These are phyloP conservation scores for Rhodotorula sp. DNA, from an alignment of 1,284 basidiomycete species.

Conservation along the genomic window DNA sequence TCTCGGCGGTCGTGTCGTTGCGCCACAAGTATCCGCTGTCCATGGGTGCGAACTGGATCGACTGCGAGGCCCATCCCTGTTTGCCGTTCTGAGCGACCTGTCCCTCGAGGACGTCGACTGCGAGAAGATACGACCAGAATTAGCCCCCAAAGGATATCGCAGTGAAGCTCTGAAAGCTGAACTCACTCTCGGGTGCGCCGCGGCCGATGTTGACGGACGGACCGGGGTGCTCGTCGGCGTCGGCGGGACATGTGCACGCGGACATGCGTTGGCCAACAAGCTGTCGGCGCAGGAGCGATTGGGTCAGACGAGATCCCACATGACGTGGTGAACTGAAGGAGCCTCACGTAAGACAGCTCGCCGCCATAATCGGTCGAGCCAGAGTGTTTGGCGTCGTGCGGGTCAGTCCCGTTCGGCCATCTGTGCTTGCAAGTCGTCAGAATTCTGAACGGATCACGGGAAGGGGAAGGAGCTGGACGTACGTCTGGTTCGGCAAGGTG, in stretches of 20 bases:
- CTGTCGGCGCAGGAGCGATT: conserved; percentile 1
- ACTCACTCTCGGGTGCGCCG: conserved; percentile 53
- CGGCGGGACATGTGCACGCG: conserved; percentile 51
- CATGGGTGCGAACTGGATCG: conserved; percentile 57
- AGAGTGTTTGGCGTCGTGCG: conserved; percentile 36
- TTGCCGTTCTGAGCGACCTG: conserved; percentile 47
- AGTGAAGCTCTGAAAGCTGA: too few species aligned
- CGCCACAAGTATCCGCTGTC: conserved; percentile 53
- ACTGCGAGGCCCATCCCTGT: conserved; percentile 51
- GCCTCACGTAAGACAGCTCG: conserved; percentile 47
- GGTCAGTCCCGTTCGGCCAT: conserved; percentile 42
- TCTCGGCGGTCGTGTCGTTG: conserved; percentile 48
- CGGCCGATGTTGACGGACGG: conserved; percentile 51
- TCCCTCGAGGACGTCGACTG: conserved; percentile 56
- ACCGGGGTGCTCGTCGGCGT: conserved; percentile 48
- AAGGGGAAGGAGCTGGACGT: neutral
- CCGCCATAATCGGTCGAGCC: conserved; percentile 43
- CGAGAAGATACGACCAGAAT: neutral
- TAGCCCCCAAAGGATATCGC: too few species aligned
- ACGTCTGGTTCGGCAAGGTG: conserved; percentile 70
- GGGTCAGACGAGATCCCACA: neutral
- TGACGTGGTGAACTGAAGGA: neutral
- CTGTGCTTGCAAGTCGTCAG: conserved; percentile 59
- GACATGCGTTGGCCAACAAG: conserved; percentile 51
- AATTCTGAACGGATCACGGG: conserved; percentile 8